Base-by-base conservation (phyloP, 208 protist species). In the Tetramitus jugosus region DNA sequence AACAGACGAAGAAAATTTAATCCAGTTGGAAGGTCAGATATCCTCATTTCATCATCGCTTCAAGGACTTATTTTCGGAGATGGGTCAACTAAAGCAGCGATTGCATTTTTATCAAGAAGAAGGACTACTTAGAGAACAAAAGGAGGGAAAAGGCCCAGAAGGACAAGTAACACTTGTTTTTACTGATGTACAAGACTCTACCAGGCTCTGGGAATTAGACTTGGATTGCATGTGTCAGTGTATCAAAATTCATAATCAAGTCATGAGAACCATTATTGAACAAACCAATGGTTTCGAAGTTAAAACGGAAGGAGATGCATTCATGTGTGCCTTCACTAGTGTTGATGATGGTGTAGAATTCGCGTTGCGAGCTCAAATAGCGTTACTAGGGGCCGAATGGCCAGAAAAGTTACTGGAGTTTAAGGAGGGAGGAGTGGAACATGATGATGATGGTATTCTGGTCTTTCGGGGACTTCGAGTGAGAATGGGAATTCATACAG, bases 401-500 rank as follows among this genome's bases (percentile, higher is more conserved):
- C 52, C 75, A 37, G 46, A 82, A 1, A 4, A 7, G 23, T 37
- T 82, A 26, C 26, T 77, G 33, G 26, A 56, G 10, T 53, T 56
- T 20, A 39, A 71, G 3, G 45, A 29, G 4, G 20, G 45, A 4
- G 7, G 26, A 42, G 45, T 71, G 17, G 60, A 76, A 61, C 23
- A 45, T 1, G 80, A 80, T 29, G 65, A 71, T 14, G 26, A 37
- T 4, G 71, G 64, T 33, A 79, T 26, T 31, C 35, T 52, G 0
- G 8, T 87, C 1, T 89, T 81, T 65, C 71, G 82, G 53, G 87
- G 87, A 7, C 78, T 90, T 7, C 46, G 83, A 29, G 87, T 90
- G n/a, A 81, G 87, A 65, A 86, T 87, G 80, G 87, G 87, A 37
- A 80, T 90, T 52, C 85, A 90, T 72, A 78, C 43, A 7, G 84